Conservation (phyloP, 2,329 filamentous ascomycete genomes). For the Fusarium buharicum region DNA sequence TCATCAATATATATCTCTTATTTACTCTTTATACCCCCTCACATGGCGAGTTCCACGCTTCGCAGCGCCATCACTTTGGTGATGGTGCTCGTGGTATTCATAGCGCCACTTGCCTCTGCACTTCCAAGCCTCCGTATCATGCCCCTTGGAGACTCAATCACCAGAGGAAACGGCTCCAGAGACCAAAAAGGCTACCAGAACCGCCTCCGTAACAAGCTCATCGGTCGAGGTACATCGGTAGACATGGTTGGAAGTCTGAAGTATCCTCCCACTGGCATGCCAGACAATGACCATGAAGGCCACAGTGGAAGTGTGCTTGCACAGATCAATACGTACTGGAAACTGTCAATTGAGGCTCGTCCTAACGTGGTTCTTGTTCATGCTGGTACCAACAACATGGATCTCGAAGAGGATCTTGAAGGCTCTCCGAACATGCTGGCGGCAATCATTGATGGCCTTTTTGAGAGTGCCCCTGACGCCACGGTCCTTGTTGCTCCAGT, state of each 20-base stretch:
- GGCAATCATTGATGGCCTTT: slow-evolving; percentile 6
- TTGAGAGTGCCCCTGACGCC: slow-evolving; percentile 10
- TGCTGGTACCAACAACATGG: slow-evolving; percentile 30
- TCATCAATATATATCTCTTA: background rate
- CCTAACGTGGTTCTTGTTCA: slow-evolving; percentile 27
- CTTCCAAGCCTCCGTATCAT: slow-evolving; percentile 25
- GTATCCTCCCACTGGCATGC: slow-evolving; percentile 13
- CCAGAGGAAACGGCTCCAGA: slow-evolving; percentile 26
- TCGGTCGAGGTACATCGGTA: background rate
- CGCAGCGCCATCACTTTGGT: background rate
- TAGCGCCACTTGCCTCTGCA: slow-evolving; percentile 1
- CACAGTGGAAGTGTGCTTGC: slow-evolving; percentile 18
- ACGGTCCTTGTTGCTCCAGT: slow-evolving; percentile 20
- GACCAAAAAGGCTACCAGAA: slow-evolving; percentile 14
- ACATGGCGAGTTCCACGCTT: background rate
- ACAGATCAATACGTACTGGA: slow-evolving; percentile 15
- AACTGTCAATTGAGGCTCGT: slow-evolving; percentile 10
- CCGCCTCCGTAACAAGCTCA: slow-evolving; percentile 10
- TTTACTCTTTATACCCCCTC: background rate
- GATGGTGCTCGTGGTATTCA: slow-evolving; percentile 9
- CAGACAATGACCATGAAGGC: slow-evolving; percentile 28
- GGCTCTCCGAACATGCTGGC: background rate
- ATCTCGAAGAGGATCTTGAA: slow-evolving; percentile 7
- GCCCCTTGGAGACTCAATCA: slow-evolving; percentile 34
- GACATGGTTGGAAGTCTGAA: slow-evolving; percentile 24